Conservation (phyloP, 495 filamentous ascomycete genomes). For the Terfezia boudieri region DNA sequence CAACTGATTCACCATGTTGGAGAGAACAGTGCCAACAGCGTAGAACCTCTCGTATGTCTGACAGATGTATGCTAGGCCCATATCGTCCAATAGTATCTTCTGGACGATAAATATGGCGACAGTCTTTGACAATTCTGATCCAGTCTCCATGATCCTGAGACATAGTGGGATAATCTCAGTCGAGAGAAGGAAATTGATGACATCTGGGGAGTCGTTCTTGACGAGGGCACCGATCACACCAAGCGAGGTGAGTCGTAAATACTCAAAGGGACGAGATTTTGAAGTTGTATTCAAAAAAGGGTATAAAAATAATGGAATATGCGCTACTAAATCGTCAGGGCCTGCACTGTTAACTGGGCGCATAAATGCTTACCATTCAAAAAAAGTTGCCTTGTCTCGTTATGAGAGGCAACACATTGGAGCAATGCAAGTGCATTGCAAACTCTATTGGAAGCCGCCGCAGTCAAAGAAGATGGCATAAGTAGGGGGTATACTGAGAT, state of each 20-base stretch:
- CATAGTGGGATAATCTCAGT: conserved; percentile 98
- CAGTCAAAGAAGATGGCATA: conserved; percentile 90
- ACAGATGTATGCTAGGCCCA: conserved; percentile 95
- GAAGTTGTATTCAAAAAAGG: conserved; percentile 98
- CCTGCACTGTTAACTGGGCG: background rate
- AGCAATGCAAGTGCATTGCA: conserved; percentile 94
- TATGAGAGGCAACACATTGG: conserved; percentile 94
- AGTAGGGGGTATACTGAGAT: conserved; percentile 94
- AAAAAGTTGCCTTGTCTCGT: conserved; percentile 83
- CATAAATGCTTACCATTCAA: conserved; percentile 44
- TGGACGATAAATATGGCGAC: conserved; percentile 99
- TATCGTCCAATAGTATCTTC: conserved; percentile 93
- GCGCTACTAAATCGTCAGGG: conserved; percentile 32
- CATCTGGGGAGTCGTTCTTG: conserved; percentile 96
- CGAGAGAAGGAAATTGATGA: conserved; percentile 96
- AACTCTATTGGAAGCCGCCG: conserved; percentile 86
- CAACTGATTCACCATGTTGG: conserved; percentile 94
- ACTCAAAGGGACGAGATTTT: conserved; percentile 94
- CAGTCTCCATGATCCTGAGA: conserved; percentile 97
- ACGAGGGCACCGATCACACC: conserved; percentile 94
- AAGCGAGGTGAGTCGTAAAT: conserved; percentile 89
- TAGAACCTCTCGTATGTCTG: conserved; percentile 99
- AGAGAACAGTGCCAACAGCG: conserved; percentile 88
- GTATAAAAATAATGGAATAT: conserved; percentile 95
- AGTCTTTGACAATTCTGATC: conserved; percentile 94